Base-by-base conservation (phyloP, 2,329 filamentous ascomycete species). In the Cordyceps cicadae region DNA sequence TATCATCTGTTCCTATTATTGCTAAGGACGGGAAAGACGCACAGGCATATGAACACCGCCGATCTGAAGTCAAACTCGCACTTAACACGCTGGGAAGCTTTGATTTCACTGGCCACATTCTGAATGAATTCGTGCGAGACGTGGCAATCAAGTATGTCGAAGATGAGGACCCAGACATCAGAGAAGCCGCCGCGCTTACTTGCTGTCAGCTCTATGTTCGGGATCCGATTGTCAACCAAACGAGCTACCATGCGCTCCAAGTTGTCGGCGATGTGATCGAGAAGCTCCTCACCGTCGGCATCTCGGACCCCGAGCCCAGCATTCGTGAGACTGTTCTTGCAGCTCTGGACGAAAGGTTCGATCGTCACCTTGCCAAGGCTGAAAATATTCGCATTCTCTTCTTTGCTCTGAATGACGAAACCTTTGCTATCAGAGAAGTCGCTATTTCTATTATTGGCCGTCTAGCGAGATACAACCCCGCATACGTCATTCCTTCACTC, bases 61-160 rank as follows among this genome's bases (percentile, higher is more conserved):
- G 95, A 71, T 81, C 87, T 9, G 93, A 99, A 71, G 90, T 99
- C 64, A 95, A 95, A 65, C 80, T 99, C 57, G 94, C 94, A 4
- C 81, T 99, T 17, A 92, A 96, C 68, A 99, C 95, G 0, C 80
- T 99, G 0, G 95, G 94, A n/a, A 97, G 92, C 70, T 99, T 99
- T 69, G 94, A 99, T 72, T 99, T 99, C 70, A 87, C 82, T 63
- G 87, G 90, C 2, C 92, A 97, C 69, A 89, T 97, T 17, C 78
- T 99, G 17, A 99, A 99, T 68, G 95, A 99, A 71, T 99, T 99
- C 67, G 94, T 99, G 32, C 89, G 94, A 26, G 94, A 99, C 70
- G 94, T 99, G 54, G 94, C 95, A 4, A 95, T 99, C 70, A 94
- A 93, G 72, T 99, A 97, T 68, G 93, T 99, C 48, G 93, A 99